Percentiles rank a stretch among this genome's conserved stretches.
Evolutionary conservation across 1,284 basidiomycete genomes (phyloP).

Genomic region (Ustilago loliicola): DNA sequence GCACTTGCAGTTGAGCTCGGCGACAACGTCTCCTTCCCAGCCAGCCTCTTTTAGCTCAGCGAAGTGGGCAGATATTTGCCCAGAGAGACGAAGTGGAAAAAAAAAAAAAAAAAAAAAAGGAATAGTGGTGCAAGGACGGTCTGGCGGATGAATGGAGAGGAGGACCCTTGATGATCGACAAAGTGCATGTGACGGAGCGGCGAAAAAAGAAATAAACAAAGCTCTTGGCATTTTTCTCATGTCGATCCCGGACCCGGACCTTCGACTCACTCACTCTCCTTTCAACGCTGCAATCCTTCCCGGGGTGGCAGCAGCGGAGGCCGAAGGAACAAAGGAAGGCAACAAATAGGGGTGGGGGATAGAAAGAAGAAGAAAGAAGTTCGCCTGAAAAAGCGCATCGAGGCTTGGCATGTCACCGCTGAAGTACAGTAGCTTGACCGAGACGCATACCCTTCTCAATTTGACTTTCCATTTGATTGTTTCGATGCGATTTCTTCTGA

Average conservation of each 20-base stretch:
- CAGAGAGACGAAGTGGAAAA: too few relatives aligned
- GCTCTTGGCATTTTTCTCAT: conserved; percentile 1
- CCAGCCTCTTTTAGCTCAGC: too few relatives aligned
- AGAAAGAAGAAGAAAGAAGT: conserved; percentile 17
- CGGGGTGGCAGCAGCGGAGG: not conserved
- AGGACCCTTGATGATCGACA: conserved; percentile 30
- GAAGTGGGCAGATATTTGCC: too few relatives aligned
- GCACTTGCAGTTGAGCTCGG: too few relatives aligned
- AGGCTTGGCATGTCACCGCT: conserved; percentile 16
- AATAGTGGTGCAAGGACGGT: too few relatives aligned
- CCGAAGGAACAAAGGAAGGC: not conserved
- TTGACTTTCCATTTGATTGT: not conserved
- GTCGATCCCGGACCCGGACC: not conserved
- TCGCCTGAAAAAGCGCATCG: conserved; percentile 14
- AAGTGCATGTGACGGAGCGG: conserved; percentile 9
- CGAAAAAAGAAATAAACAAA: not conserved
- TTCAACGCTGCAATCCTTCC: not conserved
- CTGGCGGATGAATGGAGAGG: not conserved
- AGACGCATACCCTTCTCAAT: not conserved
- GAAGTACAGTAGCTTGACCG: not conserved
- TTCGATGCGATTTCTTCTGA: not conserved
- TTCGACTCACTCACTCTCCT: too few relatives aligned
- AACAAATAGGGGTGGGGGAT: conserved; percentile 13
- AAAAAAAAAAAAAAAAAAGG: too few relatives aligned
- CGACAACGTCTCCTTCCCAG: too few relatives aligned